Base-by-base conservation (phyloP, 805 yeast genomes). In the Komagataella pseudopastoris region DNA sequence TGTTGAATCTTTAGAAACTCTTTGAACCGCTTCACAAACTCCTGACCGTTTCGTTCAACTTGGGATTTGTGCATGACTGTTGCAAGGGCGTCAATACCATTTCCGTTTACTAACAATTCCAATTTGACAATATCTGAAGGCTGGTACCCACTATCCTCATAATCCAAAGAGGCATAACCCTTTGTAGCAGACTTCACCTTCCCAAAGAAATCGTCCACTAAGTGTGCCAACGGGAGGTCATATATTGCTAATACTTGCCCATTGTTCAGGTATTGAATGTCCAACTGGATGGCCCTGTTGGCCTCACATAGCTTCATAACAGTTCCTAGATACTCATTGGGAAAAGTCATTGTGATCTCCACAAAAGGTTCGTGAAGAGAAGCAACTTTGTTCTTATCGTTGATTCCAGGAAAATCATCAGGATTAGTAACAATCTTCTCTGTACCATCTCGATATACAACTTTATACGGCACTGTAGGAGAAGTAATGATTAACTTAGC, bases 191-290 rank as follows among this genome's bases (percentile, higher is more conserved):
- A 90, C 63, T 91, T 91, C 53, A 91, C 72, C 63, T 86, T 88
- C 1, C 98, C 98, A 65, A 93, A 90, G 64, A 91, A 91, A 67
- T 93, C 96, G 61, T 91, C 97, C 5, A 93, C 96, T 43, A 91
- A 69, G 60, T 88, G 95, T 0, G 95, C 85, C 50, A 93, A 73
- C 2, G 99, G 98, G 5, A 91, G 67, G 53, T 81, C 78, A 65
- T 89, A 93, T 59, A 81, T 84, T 58, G 90, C 65, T 51, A 88
- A 65, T 0, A 87, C 91, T 65, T 91, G 96, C 1, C 89, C 91
- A 1, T 88, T 80, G 22, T 81, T 77, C 46, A 88, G 64, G 59
- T 85, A 88, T 52, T 84, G 84, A 30, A 91, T 66, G 47, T 88
- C 96, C 49, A 76, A 74, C 61, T 91, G 97, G 36, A 76, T 70